Base-by-base conservation (phyloP, 768 basidiomycete genomes). In the Mycena capillaripes region DNA sequence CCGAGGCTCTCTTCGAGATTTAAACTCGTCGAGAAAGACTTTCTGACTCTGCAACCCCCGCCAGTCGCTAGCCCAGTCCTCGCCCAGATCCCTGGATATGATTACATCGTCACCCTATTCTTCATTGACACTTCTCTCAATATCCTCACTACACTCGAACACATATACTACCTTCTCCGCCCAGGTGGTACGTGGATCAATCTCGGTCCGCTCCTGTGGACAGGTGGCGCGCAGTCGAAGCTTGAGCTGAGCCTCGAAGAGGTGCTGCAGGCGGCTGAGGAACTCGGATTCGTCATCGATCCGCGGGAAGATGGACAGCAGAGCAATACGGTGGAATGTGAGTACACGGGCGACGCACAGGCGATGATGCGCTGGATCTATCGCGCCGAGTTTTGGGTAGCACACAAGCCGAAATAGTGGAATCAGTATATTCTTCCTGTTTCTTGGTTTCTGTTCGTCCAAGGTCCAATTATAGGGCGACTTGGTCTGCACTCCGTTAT, bases 321-420 rank as follows among this genome's bases (percentile, higher is more conserved):
- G 71, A 78, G 82, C 30, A 81, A 81, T 69, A 87, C 86, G 1
- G 82, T 93, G 8, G 87, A 89, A 59, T 91, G 90, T 79, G 91
- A 92, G 78, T 93, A 93, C 77, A 92, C 92, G 0, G 84, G 85
- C 2, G 91, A 92, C 79, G 71, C 76, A 58, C 81, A 85, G 34
- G 91, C 91, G 23, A 92, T 93, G 91, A 92, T 93, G 90, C 84
- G 84, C 21, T 92, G 90, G 90, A 83, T 90, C 9, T 93, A 92
- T 77, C 83, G 86, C 73, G 88, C 91, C 0, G 91, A 92, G 75
- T 92, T 91, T 78, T 93, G 91, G 91, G 87, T 90, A 4, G 90
- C 90, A 1, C 83, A 76, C 40, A 89, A 86, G 76, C 73, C 76
- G 40, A 78, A 78, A 58, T 77, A 21, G 59, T 36, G 19, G 14